A percentile compares a stretch with the other conserved stretches of the same genome.
These are phyloP conservation scores for Aspergillus clavatus DNA, from an alignment of 2,329 filamentous ascomycete genomes.

Conservation along the genomic window DNA sequence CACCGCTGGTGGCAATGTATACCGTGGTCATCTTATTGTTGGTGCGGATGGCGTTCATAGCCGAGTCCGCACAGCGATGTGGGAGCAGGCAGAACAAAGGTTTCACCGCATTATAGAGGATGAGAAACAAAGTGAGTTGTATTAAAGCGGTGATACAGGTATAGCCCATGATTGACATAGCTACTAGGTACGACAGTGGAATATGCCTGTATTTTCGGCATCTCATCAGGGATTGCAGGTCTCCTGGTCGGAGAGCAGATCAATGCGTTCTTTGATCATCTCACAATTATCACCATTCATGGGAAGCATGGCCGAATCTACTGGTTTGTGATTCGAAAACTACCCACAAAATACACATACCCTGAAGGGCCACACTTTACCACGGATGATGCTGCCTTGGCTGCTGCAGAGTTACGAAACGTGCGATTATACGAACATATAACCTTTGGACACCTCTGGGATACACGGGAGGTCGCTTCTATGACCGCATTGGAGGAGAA, in stretches of 20 bases:
- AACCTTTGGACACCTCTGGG: constrained; percentile 22
- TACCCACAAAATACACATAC: constrained; percentile 18
- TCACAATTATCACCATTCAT: constrained; percentile 16
- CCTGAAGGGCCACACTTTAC: constrained; percentile 21
- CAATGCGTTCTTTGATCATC: constrained; percentile 12
- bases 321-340: constrained; percentile 27
- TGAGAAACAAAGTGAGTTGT: not conserved
- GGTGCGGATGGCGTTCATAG: constrained; percentile 4
- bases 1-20: not conserved
- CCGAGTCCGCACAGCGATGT: constrained; percentile 1
- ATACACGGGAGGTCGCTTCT: constrained; percentile 8
- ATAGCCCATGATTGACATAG: no score
- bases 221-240: constrained; percentile 16
- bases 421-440: constrained; percentile 14
- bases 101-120: not conserved
- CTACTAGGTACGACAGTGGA: constrained; percentile 17
- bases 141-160: no score
- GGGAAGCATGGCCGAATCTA: constrained; percentile 20
- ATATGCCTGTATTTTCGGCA: constrained; percentile 30
- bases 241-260: constrained; percentile 17
- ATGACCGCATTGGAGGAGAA: constrained; percentile 25
- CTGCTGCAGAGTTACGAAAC: constrained; percentile 7
- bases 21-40: not conserved
- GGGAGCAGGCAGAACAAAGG: not conserved
- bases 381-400: constrained; percentile 14